A percentile compares a stretch with the other conserved stretches of the same genome.
Conservation (phyloP, 2,329 filamentous ascomycete genomes). For the Paraphaeosphaeria sporulosa region DNA sequence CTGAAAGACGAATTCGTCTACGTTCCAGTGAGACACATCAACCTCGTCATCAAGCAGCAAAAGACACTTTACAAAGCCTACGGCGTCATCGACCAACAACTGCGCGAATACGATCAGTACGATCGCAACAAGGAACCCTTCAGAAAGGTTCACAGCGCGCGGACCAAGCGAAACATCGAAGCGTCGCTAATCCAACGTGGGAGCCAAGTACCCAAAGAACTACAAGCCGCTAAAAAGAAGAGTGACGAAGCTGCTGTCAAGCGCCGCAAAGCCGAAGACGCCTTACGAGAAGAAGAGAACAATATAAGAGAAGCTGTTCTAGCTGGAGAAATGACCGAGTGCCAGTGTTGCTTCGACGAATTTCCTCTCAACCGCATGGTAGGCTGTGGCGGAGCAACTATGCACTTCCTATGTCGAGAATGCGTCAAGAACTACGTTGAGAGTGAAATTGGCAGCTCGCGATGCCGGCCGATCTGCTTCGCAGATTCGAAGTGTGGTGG, state of each 20-base stretch:
- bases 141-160: slow-evolving; percentile 29
- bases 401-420: slow-evolving; percentile 73
- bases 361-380: slow-evolving; percentile 72
- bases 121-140: slow-evolving; percentile 22
- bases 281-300: slow-evolving; percentile 39
- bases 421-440: slow-evolving; percentile 74
- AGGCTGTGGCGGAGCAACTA: slow-evolving; percentile 65
- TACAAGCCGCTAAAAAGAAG: slow-evolving; percentile 40
- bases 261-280: slow-evolving; percentile 34
- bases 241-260: slow-evolving; percentile 33
- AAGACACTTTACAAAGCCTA: slow-evolving; percentile 51
- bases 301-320: slow-evolving; percentile 41
- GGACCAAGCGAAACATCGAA: slow-evolving; percentile 29
- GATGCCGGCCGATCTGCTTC: slow-evolving; percentile 74
- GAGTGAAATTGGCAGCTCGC: slow-evolving; percentile 71
- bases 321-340: slow-evolving; percentile 66
- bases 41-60: slow-evolving; percentile 34
- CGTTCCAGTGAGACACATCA: slow-evolving; percentile 48
- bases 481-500: slow-evolving; percentile 66
- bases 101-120: slow-evolving; percentile 34
- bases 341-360: slow-evolving; percentile 74
- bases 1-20: slow-evolving; percentile 54
- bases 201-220: slow-evolving; percentile 40
- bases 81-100: slow-evolving; percentile 40
- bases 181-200: slow-evolving; percentile 28